Percentiles rank a stretch among this genome's conserved stretches.
Evolutionary conservation across 2,329 filamentous ascomycete species (phyloP).

Genomic region (Cercospora beticola): DNA sequence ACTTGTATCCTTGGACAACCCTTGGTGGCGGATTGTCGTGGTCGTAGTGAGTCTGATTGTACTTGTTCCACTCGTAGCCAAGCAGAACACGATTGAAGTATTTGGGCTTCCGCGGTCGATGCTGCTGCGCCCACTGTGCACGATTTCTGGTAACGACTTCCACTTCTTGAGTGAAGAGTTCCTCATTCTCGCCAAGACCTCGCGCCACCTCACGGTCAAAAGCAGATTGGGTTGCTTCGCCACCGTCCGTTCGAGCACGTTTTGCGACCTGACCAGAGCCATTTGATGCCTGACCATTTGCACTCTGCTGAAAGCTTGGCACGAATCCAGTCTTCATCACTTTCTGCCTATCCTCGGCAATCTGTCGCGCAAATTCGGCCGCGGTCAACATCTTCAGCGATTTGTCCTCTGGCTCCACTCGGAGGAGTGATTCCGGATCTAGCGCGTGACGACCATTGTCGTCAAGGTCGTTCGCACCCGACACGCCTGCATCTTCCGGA

Average conservation of each 20-base stretch:
- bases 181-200: constrained; percentile 89
- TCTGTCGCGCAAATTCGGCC: constrained; percentile 56
- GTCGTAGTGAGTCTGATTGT: constrained; percentile 99
- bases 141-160: constrained; percentile 63
- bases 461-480: not conserved
- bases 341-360: constrained; percentile 60
- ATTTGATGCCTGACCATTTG: constrained; percentile 5
- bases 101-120: constrained; percentile 84
- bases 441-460: constrained; percentile 37
- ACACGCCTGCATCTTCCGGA: not conserved
- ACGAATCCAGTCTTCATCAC: constrained; percentile 66
- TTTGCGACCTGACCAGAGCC: constrained; percentile 26
- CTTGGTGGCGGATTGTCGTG: constrained; percentile 97
- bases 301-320: constrained; percentile 47
- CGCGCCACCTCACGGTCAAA: constrained; percentile 83
- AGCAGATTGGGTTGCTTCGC: constrained; percentile 15
- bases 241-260: constrained; percentile 31
- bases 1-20: constrained; percentile 98
- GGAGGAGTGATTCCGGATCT: constrained; percentile 67
- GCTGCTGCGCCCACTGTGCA: constrained; percentile 79
- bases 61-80: constrained; percentile 99
- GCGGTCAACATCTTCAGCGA: constrained; percentile 58
- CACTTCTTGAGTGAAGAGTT: constrained; percentile 91
- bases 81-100: constrained; percentile 99
- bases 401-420: constrained; percentile 65